A percentile compares a stretch with the other conserved stretches of the same genome.
phyloP scores from a whole-genome alignment of 2,329 filamentous ascomycete species.

The Penicillium digitatum region DNA sequence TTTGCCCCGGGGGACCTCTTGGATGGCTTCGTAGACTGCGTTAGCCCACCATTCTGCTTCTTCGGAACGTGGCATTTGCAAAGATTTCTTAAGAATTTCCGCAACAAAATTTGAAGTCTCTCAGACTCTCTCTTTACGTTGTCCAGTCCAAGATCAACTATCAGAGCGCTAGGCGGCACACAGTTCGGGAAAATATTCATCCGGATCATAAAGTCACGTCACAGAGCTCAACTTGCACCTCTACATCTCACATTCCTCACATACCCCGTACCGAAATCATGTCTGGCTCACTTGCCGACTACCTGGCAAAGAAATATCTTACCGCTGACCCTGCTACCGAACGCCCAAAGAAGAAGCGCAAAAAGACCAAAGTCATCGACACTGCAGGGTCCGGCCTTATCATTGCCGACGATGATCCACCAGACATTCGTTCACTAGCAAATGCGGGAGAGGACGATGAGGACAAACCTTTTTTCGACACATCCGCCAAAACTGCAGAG shows the following conservation, averaged over 20 bases:
- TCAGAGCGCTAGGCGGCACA: conserved; percentile 9
- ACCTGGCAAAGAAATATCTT: conserved; percentile 89
- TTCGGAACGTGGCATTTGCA: conserved; percentile 44
- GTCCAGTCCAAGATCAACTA: background rate
- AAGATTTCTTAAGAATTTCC: background rate
- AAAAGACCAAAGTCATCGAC: conserved; percentile 49
- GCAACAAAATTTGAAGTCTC: background rate
- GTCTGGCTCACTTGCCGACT: conserved; percentile 62
- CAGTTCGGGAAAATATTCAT: conserved; percentile 23
- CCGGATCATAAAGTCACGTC: conserved; percentile 19
- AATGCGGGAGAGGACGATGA: conserved; percentile 34
- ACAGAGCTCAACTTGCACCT: conserved; percentile 6
- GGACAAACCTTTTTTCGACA: conserved; percentile 33
- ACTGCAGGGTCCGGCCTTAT: conserved; percentile 41
- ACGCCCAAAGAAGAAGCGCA: conserved; percentile 56
- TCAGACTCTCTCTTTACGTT: background rate
- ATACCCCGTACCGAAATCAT: conserved; percentile 9
- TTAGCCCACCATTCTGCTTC: conserved; percentile 50
- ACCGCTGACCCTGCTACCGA: conserved; percentile 54
- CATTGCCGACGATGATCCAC: conserved; percentile 43
- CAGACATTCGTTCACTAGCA: conserved; percentile 32
- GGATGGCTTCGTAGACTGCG: conserved; percentile 76
- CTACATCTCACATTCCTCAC: background rate
- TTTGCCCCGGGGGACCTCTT: conserved; percentile 75
- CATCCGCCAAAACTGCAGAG: conserved; percentile 34